phyloP scores from a whole-genome alignment of 306 rosid species.

The Trifolium pratense region DNA sequence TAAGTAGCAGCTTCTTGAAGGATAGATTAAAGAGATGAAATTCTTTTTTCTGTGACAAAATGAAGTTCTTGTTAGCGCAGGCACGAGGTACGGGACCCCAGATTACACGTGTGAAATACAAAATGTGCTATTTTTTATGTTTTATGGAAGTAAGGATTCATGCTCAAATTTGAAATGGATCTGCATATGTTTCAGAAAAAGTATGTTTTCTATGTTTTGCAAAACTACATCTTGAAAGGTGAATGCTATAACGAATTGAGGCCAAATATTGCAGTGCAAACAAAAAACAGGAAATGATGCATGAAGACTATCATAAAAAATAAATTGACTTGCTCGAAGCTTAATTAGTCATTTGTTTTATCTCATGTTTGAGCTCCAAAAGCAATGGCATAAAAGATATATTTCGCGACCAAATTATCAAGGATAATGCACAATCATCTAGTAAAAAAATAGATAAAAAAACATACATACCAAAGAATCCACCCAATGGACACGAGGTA shows the following conservation, averaged over 20 bases:
- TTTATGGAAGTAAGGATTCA: not conserved
- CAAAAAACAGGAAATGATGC: not conserved
- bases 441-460: not conserved
- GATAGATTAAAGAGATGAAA: no score
- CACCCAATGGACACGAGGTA: constrained; percentile 90
- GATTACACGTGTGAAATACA: not conserved
- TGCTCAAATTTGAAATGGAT: constrained; percentile 9
- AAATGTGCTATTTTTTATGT: not conserved
- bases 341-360: constrained; percentile 7
- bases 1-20: not conserved
- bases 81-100: not conserved
- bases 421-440: not conserved
- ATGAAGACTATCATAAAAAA: not conserved
- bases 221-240: not conserved
- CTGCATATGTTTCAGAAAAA: not conserved
- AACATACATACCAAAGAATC: constrained; percentile 63
- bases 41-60: no score
- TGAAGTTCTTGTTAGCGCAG: no score
- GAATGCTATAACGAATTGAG: not conserved
- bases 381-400: constrained; percentile 19
- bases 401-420: constrained; percentile 10
- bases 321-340: not conserved
- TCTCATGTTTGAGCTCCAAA: constrained; percentile 21
- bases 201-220: not conserved
- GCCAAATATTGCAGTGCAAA: not conserved